Evolutionary conservation across 768 basidiomycete species (phyloP), one percentile per base, ranked within the genome.

Genomic region (Vishniacozyma victoriae): DNA sequence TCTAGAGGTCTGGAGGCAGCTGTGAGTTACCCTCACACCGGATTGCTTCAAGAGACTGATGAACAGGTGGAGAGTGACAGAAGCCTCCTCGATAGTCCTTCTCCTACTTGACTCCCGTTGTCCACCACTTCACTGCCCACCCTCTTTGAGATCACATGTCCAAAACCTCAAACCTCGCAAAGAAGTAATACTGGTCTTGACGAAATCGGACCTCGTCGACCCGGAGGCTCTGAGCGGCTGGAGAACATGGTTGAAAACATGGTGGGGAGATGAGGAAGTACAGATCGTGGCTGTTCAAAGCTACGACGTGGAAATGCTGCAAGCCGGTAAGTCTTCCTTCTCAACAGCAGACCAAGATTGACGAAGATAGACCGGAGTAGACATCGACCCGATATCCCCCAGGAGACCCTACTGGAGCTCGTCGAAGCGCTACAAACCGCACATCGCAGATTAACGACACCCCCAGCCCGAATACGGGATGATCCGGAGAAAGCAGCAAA

Each of bases 41-140:
- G 41, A 14, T 12, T n/a, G 1, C 5, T 39, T 39, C 37, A 2
- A 42, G 41, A 20, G 14, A 13, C 15, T 29, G 43, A 44, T 7
- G 3, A 20, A 43, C 54, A 67, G 64, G n/a, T 99, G 95, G 95
- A 79, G 95, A 43, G 95, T 97, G 1, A 74, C 95, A 7, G 95
- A 99, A 74, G 81, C 91, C 18, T 95, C 93, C 1, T 87, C 95
- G 60, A 80, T 99, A 19, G 74, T 97, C 25, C 86, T 97, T 2
- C 90, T 97, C 72, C 93, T 99, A 42, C 87, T 95, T 43, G 95
- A 99, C 65, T 90, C 90, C 5, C 82, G 95, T 31, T 96, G 95
- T 75, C 93, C 95, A 1, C 77, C 95, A 7, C 77, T 82, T 23
- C 96, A 96, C 67, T 82, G 90, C 18, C 96, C 92, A 42, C 86